Evolutionary conservation across 495 filamentous ascomycete genomes (phyloP), one percentile per base, ranked within the genome.

Genomic region (Penicillium maclennaniae): DNA sequence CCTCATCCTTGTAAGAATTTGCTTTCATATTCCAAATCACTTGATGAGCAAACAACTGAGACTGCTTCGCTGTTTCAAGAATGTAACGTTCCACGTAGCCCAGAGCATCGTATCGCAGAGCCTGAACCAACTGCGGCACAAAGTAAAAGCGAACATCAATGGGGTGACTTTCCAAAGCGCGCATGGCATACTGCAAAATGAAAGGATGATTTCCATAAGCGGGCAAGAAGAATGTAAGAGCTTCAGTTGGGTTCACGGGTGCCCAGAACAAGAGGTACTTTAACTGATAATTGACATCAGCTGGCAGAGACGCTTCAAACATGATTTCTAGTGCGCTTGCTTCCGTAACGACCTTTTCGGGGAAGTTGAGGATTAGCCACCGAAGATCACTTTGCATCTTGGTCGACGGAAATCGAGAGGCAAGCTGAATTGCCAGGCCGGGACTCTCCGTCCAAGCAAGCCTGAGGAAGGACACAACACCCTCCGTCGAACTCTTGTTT

Each of bases 11-110:
- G 73, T 89, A 99, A 3, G 91, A 85, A 66, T 99, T 99, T 19
- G 95, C 95, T 65, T 95, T 97, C 87, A 99, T 99, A 66, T 97
- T 99, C 95, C 95, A 99, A 55, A 99, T 97, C 54, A 99, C 97
- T 54, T 99, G 95, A 69, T 99, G 95, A 7, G 95, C 91, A 67
- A 99, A 99, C 1, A 97, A 74, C 65, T 97, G 95, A 21, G 92
- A 97, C 61, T 93, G 89, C 59, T 92, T 92, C 1, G 89, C 92
- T 4, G 95, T 95, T 73, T 99, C 93, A 20, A 96, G 78, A 27
- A 97, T 97, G 58, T 97, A 97, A 54, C 93, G 81, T 65, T 97
- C 92, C 1, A 96, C 92, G 66, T 97, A 97, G 38, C 95, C 93
- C 42, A 99, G 73, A 21, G 82, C 84, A 75, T 99, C 95, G 60